Base-by-base conservation (phyloP, 257 asterid genomes). In the Salvia miltiorrhiza region DNA sequence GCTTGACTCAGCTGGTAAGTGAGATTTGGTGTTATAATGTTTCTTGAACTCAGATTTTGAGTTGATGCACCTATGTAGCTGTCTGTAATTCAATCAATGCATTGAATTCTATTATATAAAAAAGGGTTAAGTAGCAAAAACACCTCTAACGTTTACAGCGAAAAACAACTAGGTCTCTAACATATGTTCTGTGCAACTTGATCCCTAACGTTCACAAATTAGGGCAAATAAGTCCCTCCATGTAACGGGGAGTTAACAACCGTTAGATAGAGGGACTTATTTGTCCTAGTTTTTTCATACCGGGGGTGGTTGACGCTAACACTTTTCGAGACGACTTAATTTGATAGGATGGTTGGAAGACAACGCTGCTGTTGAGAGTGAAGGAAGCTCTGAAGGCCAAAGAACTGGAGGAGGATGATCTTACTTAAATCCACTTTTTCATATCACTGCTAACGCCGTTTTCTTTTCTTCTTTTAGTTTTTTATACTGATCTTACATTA, bases 371-470 rank as follows among this genome's bases (percentile, higher is more conserved):
- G 16, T 77, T 93, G 82, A 90, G 98, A 87, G 96, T 88, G 78
- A 93, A 90, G 94, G 98, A 93, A 75, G 83, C 93, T 23, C 47
- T 93, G 81, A 93, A 90, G 87, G 98, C 98, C 4, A 88, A 85
- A 81, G 98, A 90, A 83, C 83, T 84, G 5, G 98, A 90, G 79
- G 98, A 90, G 67, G 97, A 90, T 47, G 97, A 93, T 84, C 96
- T 93, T 47, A 93, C 98, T 71, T 93, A 76, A 87, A 69, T 52
- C 32, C 47, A 14, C 10, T 41, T 35, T 56, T 43, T 56, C 35
- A 37, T 23, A 56, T 67, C 30, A 45, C 57, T 43, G 40, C 52
- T 39, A 39, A 23, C 47, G 13, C 70, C 24, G 62, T 70, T 55
- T 67, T 30, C 62, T 71, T 17, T 40, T 61, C 56, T 58, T 14